Evolutionary conservation across 2,329 filamentous ascomycete species (phyloP), one percentile per base, ranked within the genome.

Genomic region (Diaporthe sp.): DNA sequence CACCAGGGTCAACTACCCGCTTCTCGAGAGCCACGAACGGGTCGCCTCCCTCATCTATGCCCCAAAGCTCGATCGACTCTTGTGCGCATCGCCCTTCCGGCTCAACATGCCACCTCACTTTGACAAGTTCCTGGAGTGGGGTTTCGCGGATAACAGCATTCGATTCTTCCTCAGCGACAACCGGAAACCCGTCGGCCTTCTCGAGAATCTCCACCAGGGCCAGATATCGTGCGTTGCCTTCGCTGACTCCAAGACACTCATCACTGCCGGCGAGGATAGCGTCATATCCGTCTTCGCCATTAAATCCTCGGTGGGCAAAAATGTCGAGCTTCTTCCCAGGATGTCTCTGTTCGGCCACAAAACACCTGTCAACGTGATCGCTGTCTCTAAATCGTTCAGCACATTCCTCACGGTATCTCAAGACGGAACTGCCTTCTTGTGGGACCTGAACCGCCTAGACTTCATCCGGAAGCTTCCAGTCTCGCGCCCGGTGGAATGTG

Each of bases 51-150:
- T 99, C 39, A 90, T 92, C 0, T 96, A 95, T 80, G 93, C 94
- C 0, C 86, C 92, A 12, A 97, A 95, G 79, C 88, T 94, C 12
- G 96, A 98, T 80, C 92, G 94, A 19, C 86, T 98, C 6, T 87
- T 98, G 4, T 97, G 94, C 79, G 93, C 95, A 4, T 94, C 94
- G 22, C 92, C 95, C 0, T 95, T 97, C 83, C 90, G 95, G 27
- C 88, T 98, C 55, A 97, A 98, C 79, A 92, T 98, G 17, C 94
- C 96, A 0, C 96, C 96, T 0, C 85, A 87, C 66, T 97, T 95
- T 80, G 96, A 98, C 83, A 95, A 95, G 78, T 98, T 95, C 79
- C 89, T 98, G 78, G 95, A 98, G 84, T 98, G 96, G 96, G 96
- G 96, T 1, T 98, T 97, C 79, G 94, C 94, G 0, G 97, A 99